A percentile compares a stretch with the other conserved stretches of the same genome.
These are phyloP conservation scores for Mycosphaerella sp. DNA, from an alignment of 2,329 filamentous ascomycete species.

Conservation along the genomic window DNA sequence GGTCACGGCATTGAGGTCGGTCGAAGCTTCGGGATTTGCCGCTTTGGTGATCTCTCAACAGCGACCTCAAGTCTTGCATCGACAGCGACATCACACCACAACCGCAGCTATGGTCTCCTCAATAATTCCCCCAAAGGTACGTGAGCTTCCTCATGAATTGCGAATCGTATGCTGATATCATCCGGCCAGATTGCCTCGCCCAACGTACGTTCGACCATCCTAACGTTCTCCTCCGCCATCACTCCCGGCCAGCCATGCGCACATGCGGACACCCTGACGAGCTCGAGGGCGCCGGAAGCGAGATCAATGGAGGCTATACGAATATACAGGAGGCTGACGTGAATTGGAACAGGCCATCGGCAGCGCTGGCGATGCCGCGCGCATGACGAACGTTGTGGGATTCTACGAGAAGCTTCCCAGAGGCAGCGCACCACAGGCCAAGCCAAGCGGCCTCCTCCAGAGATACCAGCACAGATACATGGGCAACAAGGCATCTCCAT, in stretches of 20 bases:
- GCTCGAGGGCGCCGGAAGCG: not conserved
- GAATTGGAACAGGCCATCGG: constrained; percentile 70
- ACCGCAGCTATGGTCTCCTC: constrained; percentile 56
- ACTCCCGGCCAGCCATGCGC: constrained; percentile 2
- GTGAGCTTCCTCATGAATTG: constrained; percentile 24
- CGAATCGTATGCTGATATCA: constrained; percentile 31
- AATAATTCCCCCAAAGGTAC: constrained; percentile 97
- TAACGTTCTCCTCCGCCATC: constrained; percentile 3
- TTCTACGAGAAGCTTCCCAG: constrained; percentile 99
- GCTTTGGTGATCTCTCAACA: not conserved
- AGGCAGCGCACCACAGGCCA: constrained; percentile 74
- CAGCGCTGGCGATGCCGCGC: constrained; percentile 86
- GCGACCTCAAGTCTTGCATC: constrained; percentile 4
- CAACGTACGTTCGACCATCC: constrained; percentile 55
- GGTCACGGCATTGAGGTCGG: constrained; percentile 11
- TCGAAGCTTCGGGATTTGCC: not conserved
- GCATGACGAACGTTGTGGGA: constrained; percentile 95
- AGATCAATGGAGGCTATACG: not conserved
- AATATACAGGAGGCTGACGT: constrained; percentile 18
- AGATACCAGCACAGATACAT: constrained; percentile 87
- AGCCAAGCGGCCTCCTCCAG: constrained; percentile 75
- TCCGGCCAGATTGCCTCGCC: constrained; percentile 66
- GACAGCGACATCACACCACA: constrained; percentile 17
- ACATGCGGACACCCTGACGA: not conserved
- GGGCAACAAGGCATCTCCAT: constrained; percentile 81